These are phyloP conservation scores for Closterium sp. DNA, from an alignment of 139 green algal species.

Conservation along the genomic window DNA sequence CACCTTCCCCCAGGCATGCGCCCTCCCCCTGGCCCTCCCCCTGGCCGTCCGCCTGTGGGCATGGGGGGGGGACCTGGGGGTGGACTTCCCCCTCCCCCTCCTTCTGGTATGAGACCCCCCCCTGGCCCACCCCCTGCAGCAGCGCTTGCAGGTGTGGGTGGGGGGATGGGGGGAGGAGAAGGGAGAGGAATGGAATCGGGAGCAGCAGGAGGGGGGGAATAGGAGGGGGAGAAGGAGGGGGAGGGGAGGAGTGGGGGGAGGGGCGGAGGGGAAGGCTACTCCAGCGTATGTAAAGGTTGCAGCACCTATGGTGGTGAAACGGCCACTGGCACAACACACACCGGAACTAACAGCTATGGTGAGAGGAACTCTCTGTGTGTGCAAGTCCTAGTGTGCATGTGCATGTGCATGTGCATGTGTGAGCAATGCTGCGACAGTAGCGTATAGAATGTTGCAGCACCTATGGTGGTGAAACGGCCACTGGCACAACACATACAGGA, in stretches of 20 bases:
- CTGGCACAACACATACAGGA: constrained; percentile 38
- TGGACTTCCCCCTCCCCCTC: constrained; percentile 3
- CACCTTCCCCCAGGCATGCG: constrained; percentile 6
- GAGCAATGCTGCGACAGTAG: too few species aligned
- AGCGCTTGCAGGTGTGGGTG: background rate
- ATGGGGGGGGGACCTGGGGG: background rate
- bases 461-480: constrained; percentile 33
- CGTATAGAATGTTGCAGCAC: constrained; percentile 37
- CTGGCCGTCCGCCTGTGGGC: background rate
- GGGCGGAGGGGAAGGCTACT: background rate
- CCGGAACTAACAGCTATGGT: constrained; percentile 45
- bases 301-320: constrained; percentile 32
- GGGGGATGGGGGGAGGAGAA: background rate
- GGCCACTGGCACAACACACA: constrained; percentile 31
- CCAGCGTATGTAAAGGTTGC: constrained; percentile 44
- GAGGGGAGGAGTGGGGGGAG: background rate
- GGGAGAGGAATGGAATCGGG: background rate
- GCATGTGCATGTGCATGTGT: background rate
- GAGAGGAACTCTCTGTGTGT: background rate
- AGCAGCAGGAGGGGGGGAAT: background rate
- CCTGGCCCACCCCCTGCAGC: constrained; percentile 27
- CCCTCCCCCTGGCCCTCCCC: constrained; percentile 21
- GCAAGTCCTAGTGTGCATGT: too few species aligned
- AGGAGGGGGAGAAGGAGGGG: background rate
- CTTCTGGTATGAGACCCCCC: constrained; percentile 20